A percentile compares a stretch with the other conserved stretches of the same genome.
Conservation (phyloP, 1,284 basidiomycete genomes). For the Leccinum griseonigrum region DNA sequence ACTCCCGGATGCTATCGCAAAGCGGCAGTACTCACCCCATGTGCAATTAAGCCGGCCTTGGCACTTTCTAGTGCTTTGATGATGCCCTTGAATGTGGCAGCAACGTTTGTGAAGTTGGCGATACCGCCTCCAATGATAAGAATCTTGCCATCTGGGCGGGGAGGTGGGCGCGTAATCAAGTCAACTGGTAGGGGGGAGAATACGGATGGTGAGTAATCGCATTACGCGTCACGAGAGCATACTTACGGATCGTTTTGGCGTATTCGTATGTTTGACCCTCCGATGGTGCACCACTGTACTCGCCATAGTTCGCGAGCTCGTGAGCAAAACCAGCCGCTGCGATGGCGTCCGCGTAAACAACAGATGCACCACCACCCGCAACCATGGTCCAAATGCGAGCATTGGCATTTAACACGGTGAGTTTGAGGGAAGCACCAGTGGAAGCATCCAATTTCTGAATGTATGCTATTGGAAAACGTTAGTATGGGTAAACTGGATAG, state of each 20-base stretch:
- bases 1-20: not conserved
- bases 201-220: not conserved
- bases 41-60: conserved; percentile 81
- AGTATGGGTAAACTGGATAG: not conserved
- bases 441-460: conserved; percentile 98
- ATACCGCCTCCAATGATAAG: conserved; percentile 99
- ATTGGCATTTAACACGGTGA: conserved; percentile 93
- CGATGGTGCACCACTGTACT: conserved; percentile 98
- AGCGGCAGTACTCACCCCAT: conserved; percentile 36
- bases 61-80: conserved; percentile 95
- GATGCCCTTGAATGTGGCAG: conserved; percentile 99
- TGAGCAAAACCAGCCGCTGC: conserved; percentile 95
- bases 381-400: conserved; percentile 99
- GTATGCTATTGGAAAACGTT: conserved; percentile 57
- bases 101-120: conserved; percentile 99
- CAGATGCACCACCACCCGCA: conserved; percentile 84
- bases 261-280: conserved; percentile 99
- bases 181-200: conserved; percentile 56
- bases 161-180: conserved; percentile 89
- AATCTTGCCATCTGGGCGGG: conserved; percentile 88
- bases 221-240: not conserved
- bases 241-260: conserved; percentile 93
- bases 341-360: conserved; percentile 94
- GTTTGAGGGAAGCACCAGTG: conserved; percentile 97
- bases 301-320: conserved; percentile 99